Base-by-base conservation (phyloP, 2,329 filamentous ascomycete species). In the Leptographium galeiforme region DNA sequence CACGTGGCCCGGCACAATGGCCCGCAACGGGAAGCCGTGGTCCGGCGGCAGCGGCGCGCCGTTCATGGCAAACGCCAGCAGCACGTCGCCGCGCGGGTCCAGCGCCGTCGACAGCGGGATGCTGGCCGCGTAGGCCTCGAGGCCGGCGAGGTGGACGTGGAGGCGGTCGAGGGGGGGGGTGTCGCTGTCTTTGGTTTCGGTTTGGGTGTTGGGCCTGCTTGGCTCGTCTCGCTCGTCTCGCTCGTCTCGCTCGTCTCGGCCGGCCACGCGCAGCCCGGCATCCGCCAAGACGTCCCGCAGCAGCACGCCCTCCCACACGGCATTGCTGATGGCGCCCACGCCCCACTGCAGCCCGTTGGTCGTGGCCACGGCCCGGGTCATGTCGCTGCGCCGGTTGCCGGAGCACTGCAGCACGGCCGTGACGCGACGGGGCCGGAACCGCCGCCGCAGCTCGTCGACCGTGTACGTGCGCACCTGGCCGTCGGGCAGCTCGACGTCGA, bases 31-130 rank as follows among this genome's bases (percentile, higher is more conserved):
- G 58, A 74, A 85, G 0, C 83, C 83, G 59, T 87, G 83, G 55
- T 85, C 82, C 2, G 72, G 73, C 0, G 81, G 80, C 1, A 87
- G 68, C 0, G 78, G 71, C 54, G 75, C 63, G 50, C 78, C 81
- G 57, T 86, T 86, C 83, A 87, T 87, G 48, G 72, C 72, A 59
- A 80, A 85, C 0, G 82, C 82, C 0, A 85, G 68, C 33, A 87
- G 67, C 8, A 85, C 83, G 57, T 87, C 83, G 52, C 76, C 78
- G 39, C 72, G 71, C 0, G 77, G 76, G 50, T 83, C 79, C 18
- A 82, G 63, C 0, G 77, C 77, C 25, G 79, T 75, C 38, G 72
- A 67, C 49, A 84, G 70, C 1, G 81, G 79, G 47, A 84, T 82
- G 40, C 75, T 82, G 14, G 80, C 72, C 55, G 75, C 75, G 61